These are phyloP conservation scores for Lentinula novae-zelandiae DNA, from an alignment of 1,284 basidiomycete genomes.

Conservation along the genomic window DNA sequence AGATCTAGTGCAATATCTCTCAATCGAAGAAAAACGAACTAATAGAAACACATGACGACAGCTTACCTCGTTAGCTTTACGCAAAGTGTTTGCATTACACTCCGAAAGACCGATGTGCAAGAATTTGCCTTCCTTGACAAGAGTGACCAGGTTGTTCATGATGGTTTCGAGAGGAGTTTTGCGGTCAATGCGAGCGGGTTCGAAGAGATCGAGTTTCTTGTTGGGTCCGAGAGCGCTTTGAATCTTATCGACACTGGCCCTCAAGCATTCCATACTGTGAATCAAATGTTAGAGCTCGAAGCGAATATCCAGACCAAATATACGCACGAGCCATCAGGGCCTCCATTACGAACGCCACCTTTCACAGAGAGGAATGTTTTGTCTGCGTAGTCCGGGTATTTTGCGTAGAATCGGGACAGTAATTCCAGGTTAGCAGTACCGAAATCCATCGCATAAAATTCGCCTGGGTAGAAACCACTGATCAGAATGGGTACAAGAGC, in stretches of 20 bases:
- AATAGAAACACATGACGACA: background rate
- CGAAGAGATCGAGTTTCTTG: constrained; percentile 10
- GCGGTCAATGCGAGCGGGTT: constrained; percentile 10
- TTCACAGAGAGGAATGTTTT: constrained; percentile 9
- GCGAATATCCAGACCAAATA: background rate
- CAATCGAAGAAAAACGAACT: background rate
- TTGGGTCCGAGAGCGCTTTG: constrained; percentile 2
- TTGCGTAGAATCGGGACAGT: constrained; percentile 9
- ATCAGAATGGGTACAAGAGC: background rate
- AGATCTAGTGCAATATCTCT: background rate
- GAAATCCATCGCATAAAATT: constrained; percentile 6
- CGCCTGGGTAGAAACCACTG: background rate
- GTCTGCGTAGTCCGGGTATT: constrained; percentile 10
- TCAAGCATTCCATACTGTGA: background rate
- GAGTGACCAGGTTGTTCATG: constrained; percentile 8
- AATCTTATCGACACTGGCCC: constrained; percentile 6
- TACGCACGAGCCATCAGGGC: constrained; percentile 5
- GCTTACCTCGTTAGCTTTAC: constrained; percentile 5
- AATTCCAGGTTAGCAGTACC: constrained; percentile 7
- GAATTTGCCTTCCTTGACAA: constrained; percentile 10
- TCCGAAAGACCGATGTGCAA: constrained; percentile 11
- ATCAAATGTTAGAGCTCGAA: background rate
- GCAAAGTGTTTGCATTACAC: constrained; percentile 8
- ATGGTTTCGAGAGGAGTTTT: constrained; percentile 2
- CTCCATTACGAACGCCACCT: constrained; percentile 1